These are phyloP conservation scores for Delitschia confertaspora DNA, from an alignment of 495 filamentous ascomycete species.

Conservation along the genomic window DNA sequence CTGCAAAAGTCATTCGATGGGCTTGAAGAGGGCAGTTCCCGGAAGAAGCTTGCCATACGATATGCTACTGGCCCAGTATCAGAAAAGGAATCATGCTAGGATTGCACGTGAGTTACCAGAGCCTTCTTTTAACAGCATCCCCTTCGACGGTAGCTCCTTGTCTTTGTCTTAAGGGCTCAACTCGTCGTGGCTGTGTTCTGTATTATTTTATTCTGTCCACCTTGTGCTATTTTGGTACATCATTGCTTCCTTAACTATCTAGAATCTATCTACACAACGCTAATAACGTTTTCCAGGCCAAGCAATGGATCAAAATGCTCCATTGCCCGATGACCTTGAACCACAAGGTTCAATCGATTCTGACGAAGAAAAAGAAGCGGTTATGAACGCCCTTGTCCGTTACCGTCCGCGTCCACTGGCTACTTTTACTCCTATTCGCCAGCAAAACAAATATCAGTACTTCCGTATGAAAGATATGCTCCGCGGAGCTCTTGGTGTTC, in stretches of 20 bases:
- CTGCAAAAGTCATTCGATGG: slow-evolving; percentile 96
- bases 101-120: slow-evolving; percentile 68
- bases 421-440: slow-evolving; percentile 56
- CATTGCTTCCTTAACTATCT: not conserved
- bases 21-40: slow-evolving; percentile 82
- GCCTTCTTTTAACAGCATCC: not conserved
- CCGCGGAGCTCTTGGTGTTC: slow-evolving; percentile 53
- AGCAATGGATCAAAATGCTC: slow-evolving; percentile 85
- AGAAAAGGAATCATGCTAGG: slow-evolving; percentile 98
- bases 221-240: too few relatives aligned
- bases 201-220: not conserved
- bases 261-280: not conserved
- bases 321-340: slow-evolving; percentile 74
- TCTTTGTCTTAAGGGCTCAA: too few relatives aligned
- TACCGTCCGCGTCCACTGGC: slow-evolving; percentile 67
- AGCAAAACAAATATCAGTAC: slow-evolving; percentile 65
- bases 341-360: slow-evolving; percentile 71
- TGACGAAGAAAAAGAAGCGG: slow-evolving; percentile 81
- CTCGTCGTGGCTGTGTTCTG: too few relatives aligned
- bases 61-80: slow-evolving; percentile 84
- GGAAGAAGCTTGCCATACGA: slow-evolving; percentile 90
- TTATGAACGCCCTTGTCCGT: slow-evolving; percentile 74
- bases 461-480: slow-evolving; percentile 87
- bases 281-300: slow-evolving; percentile 50
- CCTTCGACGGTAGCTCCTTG: not conserved